Conservation (phyloP, 345 rosid species). For the Sonneratia alba region DNA sequence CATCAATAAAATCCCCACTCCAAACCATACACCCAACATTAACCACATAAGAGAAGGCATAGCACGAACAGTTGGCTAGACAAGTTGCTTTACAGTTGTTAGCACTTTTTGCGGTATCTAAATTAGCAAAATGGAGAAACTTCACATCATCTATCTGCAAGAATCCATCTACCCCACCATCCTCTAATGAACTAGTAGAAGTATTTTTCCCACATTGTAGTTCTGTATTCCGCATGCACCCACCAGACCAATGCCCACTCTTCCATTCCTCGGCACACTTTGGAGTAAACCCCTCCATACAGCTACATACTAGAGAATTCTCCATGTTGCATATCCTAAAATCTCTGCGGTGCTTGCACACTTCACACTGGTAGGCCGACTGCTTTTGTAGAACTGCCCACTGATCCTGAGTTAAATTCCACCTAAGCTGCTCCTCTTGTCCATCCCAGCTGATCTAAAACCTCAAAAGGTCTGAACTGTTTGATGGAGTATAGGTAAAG, state of each 20-base stretch:
- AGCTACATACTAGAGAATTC: conserved; percentile 27
- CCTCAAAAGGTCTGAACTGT: conserved; percentile 34
- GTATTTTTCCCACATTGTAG: conserved; percentile 23
- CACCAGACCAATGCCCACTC: conserved; percentile 24
- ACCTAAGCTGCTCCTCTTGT: conserved; percentile 38
- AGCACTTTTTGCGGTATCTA: background rate
- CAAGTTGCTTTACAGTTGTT: conserved; percentile 17
- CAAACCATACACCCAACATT: conserved; percentile 60
- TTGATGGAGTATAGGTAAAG: conserved; percentile 40
- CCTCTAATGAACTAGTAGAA: background rate
- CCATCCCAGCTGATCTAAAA: conserved; percentile 45
- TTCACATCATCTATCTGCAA: conserved; percentile 15
- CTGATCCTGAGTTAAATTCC: conserved; percentile 26
- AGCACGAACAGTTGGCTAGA: conserved; percentile 51
- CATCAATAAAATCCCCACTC: conserved; percentile 42
- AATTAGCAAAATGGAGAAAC: conserved; percentile 27
- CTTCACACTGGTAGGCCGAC: conserved; percentile 51
- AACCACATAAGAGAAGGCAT: conserved; percentile 31
- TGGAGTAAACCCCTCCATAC: conserved; percentile 48
- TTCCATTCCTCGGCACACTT: conserved; percentile 21
- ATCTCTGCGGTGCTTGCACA: conserved; percentile 59
- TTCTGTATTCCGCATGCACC: conserved; percentile 23
- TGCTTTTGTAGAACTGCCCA: conserved; percentile 38
- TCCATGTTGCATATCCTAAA: conserved; percentile 41
- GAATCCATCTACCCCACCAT: conserved; percentile 20